Base-by-base conservation (phyloP, 2,329 filamentous ascomycete genomes). In the Fusarium ambrosium region DNA sequence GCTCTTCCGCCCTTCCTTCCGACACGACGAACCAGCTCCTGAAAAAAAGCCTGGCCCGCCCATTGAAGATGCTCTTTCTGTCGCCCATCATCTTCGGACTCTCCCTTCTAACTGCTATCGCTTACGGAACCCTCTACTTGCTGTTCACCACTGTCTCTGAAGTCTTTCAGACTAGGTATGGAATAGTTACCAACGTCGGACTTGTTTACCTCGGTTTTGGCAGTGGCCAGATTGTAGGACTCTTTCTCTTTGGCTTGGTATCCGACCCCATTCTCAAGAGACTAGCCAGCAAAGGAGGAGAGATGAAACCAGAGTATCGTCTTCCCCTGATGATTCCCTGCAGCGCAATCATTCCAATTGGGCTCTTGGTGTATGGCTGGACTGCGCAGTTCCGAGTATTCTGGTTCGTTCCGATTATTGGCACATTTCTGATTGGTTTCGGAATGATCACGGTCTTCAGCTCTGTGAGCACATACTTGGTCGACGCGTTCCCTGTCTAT, bases 91-190 rank as follows among this genome's bases (percentile, higher is more conserved):
- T 87, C 24, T 83, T 86, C 6, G 70, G 84, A 20, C 82, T 87
- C 58, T 82, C 86, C 0, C 70, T 89, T 6, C 88, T 88, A 61
- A 83, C 87, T 22, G 87, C 87, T 9, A 80, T 89, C 37, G 81
- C 86, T 0, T 90, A 89, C 73, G 88, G 87, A 2, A 85, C 88
- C 20, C 72, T 90, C 0, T 90, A 89, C 69, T 85, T 81, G 5
- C 80, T 89, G 27, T 86, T 90, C 76, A 89, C 88, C 6, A 89
- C 88, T 4, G 88, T 89, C 70, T 84, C 86, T 1, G 77, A 85
- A 13, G 87, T 90, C 4, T 90, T 82, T 60, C 68, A 77, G 39
- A 64, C 64, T 4, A 75, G 80, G 18, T 84, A 84, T 53, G 69
- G 75, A 36, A 83, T 84, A 66, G 68, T 62, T 16, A 69, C 66